Base-by-base conservation (phyloP, 495 filamentous ascomycete genomes). In the Aspergillus kassunensis region DNA sequence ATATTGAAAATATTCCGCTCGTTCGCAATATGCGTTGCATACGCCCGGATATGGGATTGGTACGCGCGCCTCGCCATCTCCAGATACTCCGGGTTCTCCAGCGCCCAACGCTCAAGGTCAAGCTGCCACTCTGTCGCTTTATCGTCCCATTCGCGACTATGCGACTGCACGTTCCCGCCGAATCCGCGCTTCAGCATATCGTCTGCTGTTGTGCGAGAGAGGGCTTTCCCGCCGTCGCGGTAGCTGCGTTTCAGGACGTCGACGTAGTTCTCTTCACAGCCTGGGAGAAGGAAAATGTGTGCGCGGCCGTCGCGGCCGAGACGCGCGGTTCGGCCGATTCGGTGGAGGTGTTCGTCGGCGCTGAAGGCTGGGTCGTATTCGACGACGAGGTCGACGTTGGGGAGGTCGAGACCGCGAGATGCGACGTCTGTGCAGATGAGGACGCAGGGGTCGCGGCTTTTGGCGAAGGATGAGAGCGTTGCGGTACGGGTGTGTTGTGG, bases 351-450 rank as follows among this genome's bases (percentile, higher is more conserved):
- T 57, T 98, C 93, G 44, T 91, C 85, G 3, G 86, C 79, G 59
- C 85, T 88, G 71, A 96, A 97, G 4, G 93, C 86, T 0, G 93
- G 91, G 62, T 97, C 93, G 65, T 93, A 97, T 64, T 98, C 92
- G 51, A 97, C 79, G 25, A 97, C 87, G 15, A 95, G 78, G 59
- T 98, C 93, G 33, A 97, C 87, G 37, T 95, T 91, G 1, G 92
- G 91, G 3, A 98, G 76, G 70, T 98, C 93, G 25, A 97, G 81
- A 61, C 93, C 93, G 47, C 93, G 88, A 16, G 93, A 91, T 16
- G 92, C 88, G 36, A 98, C 92, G 59, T 97, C 93, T 6, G 93
- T 97, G 62, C 90, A 95, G 60, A 98, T 79, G 47, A 98, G 80
- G 16, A 97, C 81, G 0, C 83, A 81, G 1, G 92, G 82, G 2